Percentiles rank a stretch among this genome's conserved stretches.
phyloP scores from a whole-genome alignment of 768 basidiomycete genomes.

The Boletus pseudopeckii region DNA sequence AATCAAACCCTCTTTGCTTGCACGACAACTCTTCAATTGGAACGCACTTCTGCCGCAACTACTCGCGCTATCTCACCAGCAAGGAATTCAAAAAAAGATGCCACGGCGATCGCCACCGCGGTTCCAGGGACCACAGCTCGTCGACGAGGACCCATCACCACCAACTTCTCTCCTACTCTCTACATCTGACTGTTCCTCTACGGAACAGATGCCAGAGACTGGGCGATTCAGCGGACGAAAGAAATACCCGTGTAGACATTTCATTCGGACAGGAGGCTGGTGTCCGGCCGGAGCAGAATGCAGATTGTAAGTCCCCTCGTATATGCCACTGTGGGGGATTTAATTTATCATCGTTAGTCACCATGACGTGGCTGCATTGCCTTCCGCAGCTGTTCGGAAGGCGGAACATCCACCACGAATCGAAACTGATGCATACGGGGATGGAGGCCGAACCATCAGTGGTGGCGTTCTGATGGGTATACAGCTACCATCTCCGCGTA shows the following conservation, averaged over 20 bases:
- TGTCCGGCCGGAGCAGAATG: conserved; percentile 42
- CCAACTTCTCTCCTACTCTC: conserved; percentile 23
- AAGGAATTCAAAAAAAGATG: background rate
- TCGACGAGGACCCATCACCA: conserved; percentile 22
- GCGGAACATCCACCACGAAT: conserved; percentile 4
- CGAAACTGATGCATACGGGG: conserved; percentile 2
- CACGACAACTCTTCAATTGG: conserved; percentile 17
- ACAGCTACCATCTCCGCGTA: conserved; percentile 13
- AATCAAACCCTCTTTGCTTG: conserved; percentile 12
- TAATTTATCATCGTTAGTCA: conserved; percentile 8
- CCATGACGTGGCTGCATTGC: conserved; percentile 20
- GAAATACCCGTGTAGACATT: conserved; percentile 41
- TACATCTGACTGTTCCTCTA: conserved; percentile 16
- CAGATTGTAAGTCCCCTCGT: conserved; percentile 36
- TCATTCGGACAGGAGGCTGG: conserved; percentile 39
- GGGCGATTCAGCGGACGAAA: conserved; percentile 14
- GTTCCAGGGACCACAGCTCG: conserved; percentile 4
- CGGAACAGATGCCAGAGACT: conserved; percentile 4
- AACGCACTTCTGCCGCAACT: conserved; percentile 16
- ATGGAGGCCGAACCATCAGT: conserved; percentile 22
- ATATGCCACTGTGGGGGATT: background rate
- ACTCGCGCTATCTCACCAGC: conserved; percentile 8
- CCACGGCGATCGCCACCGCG: conserved; percentile 1
- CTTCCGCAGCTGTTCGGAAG: conserved; percentile 19
- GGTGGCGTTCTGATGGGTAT: conserved; percentile 23